Conservation (phyloP, 2,329 filamentous ascomycete species). For the Albophoma yamanashiensis region DNA sequence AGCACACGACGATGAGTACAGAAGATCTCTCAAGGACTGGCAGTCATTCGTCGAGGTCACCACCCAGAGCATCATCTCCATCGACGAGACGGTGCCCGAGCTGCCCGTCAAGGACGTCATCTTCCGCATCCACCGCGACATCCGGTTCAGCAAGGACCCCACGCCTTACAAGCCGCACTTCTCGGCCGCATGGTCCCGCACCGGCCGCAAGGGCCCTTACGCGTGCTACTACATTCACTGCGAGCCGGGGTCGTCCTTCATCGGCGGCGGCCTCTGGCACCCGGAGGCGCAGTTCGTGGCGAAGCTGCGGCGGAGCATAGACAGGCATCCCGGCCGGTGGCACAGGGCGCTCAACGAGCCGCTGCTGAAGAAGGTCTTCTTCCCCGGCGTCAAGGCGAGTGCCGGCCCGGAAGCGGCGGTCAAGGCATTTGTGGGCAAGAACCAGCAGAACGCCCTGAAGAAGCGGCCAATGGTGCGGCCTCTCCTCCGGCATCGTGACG, state of each 20-base stretch:
- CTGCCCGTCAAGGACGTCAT: constrained; percentile 77
- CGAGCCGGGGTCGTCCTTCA: constrained; percentile 59
- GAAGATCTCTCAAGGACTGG: constrained; percentile 71
- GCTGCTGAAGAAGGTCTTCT: constrained; percentile 52
- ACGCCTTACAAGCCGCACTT: constrained; percentile 89
- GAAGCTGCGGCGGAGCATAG: constrained; percentile 62
- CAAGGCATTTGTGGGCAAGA: constrained; percentile 59
- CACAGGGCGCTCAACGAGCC: constrained; percentile 54
- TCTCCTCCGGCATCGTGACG: not conserved
- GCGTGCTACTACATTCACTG: constrained; percentile 83
- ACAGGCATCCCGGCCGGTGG: constrained; percentile 59
- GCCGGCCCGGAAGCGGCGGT: constrained; percentile 43
- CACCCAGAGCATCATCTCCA: constrained; percentile 57
- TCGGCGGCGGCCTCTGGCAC: constrained; percentile 76
- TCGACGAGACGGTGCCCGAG: constrained; percentile 76
- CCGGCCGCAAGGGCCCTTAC: constrained; percentile 77
- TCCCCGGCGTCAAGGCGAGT: constrained; percentile 29
- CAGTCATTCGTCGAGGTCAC: constrained; percentile 65
- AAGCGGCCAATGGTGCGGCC: constrained; percentile 69
- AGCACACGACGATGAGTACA: constrained; percentile 75
- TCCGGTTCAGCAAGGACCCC: constrained; percentile 73
- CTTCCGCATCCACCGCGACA: constrained; percentile 80
- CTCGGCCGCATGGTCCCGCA: constrained; percentile 77
- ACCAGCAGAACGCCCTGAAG: constrained; percentile 68
- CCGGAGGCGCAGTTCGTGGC: constrained; percentile 58